Evolutionary conservation across 805 yeast species (phyloP).

Genomic region (Jamesozyma piceae): DNA sequence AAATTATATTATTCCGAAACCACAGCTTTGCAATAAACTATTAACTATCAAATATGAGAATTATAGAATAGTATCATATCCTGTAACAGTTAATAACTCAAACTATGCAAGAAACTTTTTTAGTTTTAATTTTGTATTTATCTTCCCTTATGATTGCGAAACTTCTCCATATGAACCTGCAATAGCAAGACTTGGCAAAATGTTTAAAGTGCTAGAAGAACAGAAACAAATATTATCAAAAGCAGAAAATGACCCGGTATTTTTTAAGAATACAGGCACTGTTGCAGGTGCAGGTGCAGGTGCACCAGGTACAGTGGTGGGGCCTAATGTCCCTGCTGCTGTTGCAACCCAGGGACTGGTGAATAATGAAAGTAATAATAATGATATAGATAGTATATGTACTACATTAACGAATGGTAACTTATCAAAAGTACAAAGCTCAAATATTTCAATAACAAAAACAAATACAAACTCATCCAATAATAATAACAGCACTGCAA

Average conservation of each 20-base stretch:
- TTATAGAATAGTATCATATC: slow-evolving; percentile 74
- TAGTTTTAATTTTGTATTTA: slow-evolving; percentile 87
- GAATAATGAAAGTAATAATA: not conserved
- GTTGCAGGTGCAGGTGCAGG: slow-evolving; percentile 2
- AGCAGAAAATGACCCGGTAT: slow-evolving; percentile 34
- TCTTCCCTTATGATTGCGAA: slow-evolving; percentile 74
- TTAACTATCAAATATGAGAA: slow-evolving; percentile 63
- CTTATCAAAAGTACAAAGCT: not conserved
- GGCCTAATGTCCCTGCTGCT: slow-evolving; percentile 7
- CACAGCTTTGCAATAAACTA: slow-evolving; percentile 75
- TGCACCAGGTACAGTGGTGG: slow-evolving; percentile 3
- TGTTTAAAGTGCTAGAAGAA: slow-evolving; percentile 86
- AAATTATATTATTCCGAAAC: slow-evolving; percentile 89
- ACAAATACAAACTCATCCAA: not conserved
- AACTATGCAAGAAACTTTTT: slow-evolving; percentile 85
- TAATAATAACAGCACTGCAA: not conserved
- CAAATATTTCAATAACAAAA: not conserved
- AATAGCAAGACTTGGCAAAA: slow-evolving; percentile 70
- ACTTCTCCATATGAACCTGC: slow-evolving; percentile 81
- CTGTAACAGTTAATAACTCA: slow-evolving; percentile 68
- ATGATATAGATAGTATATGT: not conserved
- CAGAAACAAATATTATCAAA: slow-evolving; percentile 69
- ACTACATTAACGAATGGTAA: not conserved
- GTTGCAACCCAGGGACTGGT: not conserved
- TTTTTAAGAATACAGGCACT: slow-evolving; percentile 10